phyloP scores from a whole-genome alignment of 1,139 yeast genomes.

The Geotrichum candidum region DNA sequence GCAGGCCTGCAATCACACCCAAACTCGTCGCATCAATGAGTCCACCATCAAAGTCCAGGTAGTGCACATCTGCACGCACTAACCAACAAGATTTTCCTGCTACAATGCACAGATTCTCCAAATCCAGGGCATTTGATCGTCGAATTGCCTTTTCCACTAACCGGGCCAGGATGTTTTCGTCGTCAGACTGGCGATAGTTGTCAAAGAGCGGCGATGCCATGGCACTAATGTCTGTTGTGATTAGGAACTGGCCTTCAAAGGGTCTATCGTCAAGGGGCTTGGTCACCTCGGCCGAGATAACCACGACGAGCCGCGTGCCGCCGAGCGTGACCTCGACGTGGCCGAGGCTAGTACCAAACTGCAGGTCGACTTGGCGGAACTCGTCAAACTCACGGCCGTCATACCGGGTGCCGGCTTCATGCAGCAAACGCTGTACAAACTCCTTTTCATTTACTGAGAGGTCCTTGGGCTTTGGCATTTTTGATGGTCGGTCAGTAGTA shows the following conservation, averaged over 20 bases:
- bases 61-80: slow-evolving; percentile 82
- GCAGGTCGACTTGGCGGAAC: slow-evolving; percentile 57
- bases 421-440: slow-evolving; percentile 56
- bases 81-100: slow-evolving; percentile 93
- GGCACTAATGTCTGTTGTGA: slow-evolving; percentile 80
- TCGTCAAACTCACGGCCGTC: slow-evolving; percentile 66
- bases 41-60: slow-evolving; percentile 86
- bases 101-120: slow-evolving; percentile 81
- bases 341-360: slow-evolving; percentile 68
- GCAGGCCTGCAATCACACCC: slow-evolving; percentile 80
- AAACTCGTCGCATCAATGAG: slow-evolving; percentile 84
- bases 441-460: slow-evolving; percentile 60
- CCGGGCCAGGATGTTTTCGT: slow-evolving; percentile 72
- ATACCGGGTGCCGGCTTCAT: slow-evolving; percentile 51
- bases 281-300: slow-evolving; percentile 73
- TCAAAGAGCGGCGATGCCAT: slow-evolving; percentile 87
- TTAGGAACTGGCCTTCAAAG: slow-evolving; percentile 81
- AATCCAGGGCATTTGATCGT: slow-evolving; percentile 82
- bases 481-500: background rate
- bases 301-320: slow-evolving; percentile 60
- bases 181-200: slow-evolving; percentile 62
- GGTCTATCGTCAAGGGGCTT: slow-evolving; percentile 89
- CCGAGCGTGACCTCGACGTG: slow-evolving; percentile 76
- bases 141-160: slow-evolving; percentile 86
- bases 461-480: slow-evolving; percentile 56